Percentiles rank a stretch among this genome's conserved stretches.
phyloP scores from a whole-genome alignment of 164 flowering plant genomes.

The Aristolochia fimbriata region DNA sequence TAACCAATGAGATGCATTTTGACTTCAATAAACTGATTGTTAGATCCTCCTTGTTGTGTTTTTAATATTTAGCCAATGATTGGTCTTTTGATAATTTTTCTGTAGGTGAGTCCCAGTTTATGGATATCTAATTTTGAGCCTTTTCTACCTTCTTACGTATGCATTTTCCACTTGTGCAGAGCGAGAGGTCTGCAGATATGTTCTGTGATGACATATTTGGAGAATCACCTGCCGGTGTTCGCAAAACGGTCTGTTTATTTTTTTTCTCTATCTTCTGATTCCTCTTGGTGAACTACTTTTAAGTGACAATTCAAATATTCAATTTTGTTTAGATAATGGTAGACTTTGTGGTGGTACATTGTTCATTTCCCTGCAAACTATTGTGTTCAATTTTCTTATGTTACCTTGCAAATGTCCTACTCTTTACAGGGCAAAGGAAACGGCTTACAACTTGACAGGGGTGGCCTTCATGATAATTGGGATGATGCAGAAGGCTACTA shows the following conservation, averaged over 20 bases:
- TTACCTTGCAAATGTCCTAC: not conserved
- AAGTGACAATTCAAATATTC: not conserved
- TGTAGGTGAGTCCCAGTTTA: not conserved
- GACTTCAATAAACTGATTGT: too few relatives aligned
- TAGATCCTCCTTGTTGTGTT: too few relatives aligned
- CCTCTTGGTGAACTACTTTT: not conserved
- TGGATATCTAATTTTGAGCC: not conserved
- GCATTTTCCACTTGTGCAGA: slow-evolving; percentile 34
- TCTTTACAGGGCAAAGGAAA: slow-evolving; percentile 64
- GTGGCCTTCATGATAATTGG: slow-evolving; percentile 96
- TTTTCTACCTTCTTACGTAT: not conserved
- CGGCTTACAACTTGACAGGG: slow-evolving; percentile 55
- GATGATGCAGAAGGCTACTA: slow-evolving; percentile 99
- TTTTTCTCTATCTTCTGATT: not conserved
- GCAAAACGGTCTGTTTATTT: slow-evolving; percentile 39
- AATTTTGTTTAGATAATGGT: too few relatives aligned
- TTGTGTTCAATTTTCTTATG: not conserved
- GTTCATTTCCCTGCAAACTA: not conserved
- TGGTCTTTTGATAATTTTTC: too few relatives aligned
- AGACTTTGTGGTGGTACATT: not conserved
- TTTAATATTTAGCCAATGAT: too few relatives aligned
- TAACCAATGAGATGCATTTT: too few relatives aligned
- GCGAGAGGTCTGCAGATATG: slow-evolving; percentile 59
- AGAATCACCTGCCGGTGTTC: slow-evolving; percentile 83
- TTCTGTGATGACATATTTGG: slow-evolving; percentile 98